phyloP scores from a whole-genome alignment of 2,329 filamentous ascomycete species.

The Pezicula rhizophila region DNA sequence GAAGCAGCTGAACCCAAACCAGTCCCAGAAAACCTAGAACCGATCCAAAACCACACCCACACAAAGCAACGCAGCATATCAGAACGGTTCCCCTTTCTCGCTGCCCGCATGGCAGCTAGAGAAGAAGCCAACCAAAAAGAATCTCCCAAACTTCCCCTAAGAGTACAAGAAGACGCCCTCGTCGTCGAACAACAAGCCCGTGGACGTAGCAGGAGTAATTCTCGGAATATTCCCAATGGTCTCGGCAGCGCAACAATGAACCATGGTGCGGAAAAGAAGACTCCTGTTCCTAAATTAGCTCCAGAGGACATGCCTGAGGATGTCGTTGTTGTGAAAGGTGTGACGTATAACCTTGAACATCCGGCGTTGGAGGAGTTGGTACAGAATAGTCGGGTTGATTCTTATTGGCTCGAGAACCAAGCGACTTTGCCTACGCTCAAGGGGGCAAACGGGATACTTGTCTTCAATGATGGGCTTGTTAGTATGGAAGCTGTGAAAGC shows the following conservation, averaged over 20 bases:
- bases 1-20: no score
- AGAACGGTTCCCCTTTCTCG: not conserved
- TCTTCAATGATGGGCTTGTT: no score
- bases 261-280: constrained; percentile 1
- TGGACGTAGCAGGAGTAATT: not conserved
- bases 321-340: constrained; percentile 3
- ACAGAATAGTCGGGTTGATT: not conserved
- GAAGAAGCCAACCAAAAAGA: not conserved
- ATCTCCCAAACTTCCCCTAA: no score
- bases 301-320: not conserved
- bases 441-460: not conserved
- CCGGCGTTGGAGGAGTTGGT: constrained; percentile 6
- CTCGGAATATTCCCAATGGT: constrained; percentile 1
- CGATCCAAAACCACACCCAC: not conserved
- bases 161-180: no score
- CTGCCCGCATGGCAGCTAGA: not conserved
- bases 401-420: constrained; percentile 3
- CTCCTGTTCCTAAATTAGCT: not conserved
- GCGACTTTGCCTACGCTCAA: not conserved
- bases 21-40: not conserved
- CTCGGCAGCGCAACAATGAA: constrained; percentile 7
- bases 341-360: constrained; percentile 3
- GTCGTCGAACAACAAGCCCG: not conserved
- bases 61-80: not conserved
- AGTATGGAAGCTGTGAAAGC: no score